Percentiles rank a stretch among this genome's conserved stretches.
Evolutionary conservation across 2,329 filamentous ascomycete genomes (phyloP).

Genomic region (Xylariaceae sp.): DNA sequence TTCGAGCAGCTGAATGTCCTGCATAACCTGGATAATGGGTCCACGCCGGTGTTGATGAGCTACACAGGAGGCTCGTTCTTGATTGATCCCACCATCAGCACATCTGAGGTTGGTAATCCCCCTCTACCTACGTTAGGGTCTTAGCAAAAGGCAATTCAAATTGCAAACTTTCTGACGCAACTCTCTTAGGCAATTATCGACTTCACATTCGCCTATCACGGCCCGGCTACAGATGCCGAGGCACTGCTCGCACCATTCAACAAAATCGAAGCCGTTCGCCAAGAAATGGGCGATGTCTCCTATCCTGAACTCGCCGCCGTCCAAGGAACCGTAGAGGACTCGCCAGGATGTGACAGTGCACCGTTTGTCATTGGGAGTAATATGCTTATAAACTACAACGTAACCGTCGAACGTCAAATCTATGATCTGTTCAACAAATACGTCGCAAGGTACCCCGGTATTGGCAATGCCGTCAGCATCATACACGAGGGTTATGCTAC

Average conservation of each 20-base stretch:
- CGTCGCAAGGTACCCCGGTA: background rate
- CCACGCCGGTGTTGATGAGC: background rate
- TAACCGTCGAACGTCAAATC: background rate
- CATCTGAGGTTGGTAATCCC: too few relatives aligned
- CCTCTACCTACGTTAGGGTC: too few relatives aligned
- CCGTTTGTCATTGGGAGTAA: background rate
- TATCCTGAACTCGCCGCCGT: constrained; percentile 27
- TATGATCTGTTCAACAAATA: background rate
- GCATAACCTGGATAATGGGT: background rate
- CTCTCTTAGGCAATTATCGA: constrained; percentile 9
- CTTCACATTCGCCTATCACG: constrained; percentile 36
- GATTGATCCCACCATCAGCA: too few relatives aligned
- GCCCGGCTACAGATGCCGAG: constrained; percentile 33
- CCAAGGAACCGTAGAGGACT: background rate
- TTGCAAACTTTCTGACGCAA: too few relatives aligned
- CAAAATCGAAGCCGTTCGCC: constrained; percentile 21
- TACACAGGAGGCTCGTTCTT: too few relatives aligned
- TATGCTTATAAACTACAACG: background rate
- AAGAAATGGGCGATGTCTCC: constrained; percentile 25
- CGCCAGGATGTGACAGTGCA: background rate
- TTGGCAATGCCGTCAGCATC: background rate
- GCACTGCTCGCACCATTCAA: constrained; percentile 33
- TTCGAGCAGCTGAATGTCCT: background rate
- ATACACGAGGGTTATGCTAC: background rate
- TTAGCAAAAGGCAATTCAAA: too few relatives aligned